phyloP scores from a whole-genome alignment of 257 asterid species.

The Coffea eugenioides region DNA sequence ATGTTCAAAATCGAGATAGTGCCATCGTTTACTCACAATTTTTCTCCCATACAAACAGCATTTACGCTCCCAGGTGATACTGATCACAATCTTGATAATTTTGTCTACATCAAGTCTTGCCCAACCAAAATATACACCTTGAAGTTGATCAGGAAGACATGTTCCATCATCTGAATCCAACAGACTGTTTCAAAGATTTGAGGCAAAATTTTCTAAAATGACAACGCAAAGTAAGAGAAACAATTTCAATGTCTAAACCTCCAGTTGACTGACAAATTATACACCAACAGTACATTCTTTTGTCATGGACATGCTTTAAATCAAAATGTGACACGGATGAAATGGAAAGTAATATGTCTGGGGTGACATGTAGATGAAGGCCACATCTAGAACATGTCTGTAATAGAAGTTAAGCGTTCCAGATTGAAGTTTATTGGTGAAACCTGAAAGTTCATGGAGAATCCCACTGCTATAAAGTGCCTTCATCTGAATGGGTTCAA shows the following conservation, averaged over 20 bases:
- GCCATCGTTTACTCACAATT: conserved; percentile 48
- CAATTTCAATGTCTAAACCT: not conserved
- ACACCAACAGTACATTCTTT: not conserved
- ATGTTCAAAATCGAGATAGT: not conserved
- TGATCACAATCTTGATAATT: conserved; percentile 53
- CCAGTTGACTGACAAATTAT: not conserved
- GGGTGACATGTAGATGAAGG: not conserved
- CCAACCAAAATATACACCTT: conserved; percentile 85
- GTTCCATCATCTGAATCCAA: conserved; percentile 45
- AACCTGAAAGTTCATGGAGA: conserved; percentile 60
- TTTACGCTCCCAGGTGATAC: conserved; percentile 58
- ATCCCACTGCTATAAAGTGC: conserved; percentile 50
- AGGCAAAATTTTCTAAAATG: not conserved
- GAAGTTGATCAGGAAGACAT: conserved; percentile 64
- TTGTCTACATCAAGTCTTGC: conserved; percentile 43
- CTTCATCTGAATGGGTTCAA: conserved; percentile 54
- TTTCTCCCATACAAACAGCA: conserved; percentile 40
- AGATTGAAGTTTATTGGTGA: conserved; percentile 7
- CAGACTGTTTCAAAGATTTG: conserved; percentile 13
- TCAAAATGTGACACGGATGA: not conserved
- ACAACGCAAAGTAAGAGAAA: not conserved
- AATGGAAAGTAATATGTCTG: not conserved
- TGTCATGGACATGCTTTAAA: not conserved
- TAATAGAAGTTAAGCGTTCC: not conserved
- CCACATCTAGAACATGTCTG: not conserved